A percentile compares a stretch with the other conserved stretches of the same genome.
phyloP scores from a whole-genome alignment of 2,329 filamentous ascomycete genomes.

The Fusarium circinatum region DNA sequence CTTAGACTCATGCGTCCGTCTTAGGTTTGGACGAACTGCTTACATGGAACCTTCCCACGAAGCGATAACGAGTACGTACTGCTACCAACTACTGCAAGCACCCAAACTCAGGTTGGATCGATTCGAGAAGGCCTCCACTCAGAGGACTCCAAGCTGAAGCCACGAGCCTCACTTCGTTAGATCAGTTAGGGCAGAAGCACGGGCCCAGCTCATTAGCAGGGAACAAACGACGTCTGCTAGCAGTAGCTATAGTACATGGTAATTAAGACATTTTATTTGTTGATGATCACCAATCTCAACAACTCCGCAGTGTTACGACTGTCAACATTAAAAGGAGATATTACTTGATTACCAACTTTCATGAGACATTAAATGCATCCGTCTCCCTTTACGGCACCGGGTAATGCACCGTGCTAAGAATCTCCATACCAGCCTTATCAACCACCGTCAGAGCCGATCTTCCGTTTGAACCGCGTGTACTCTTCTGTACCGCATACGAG shows the following conservation, averaged over 20 bases:
- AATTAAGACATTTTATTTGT: slow-evolving; percentile 22
- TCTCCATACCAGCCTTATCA: slow-evolving; percentile 10
- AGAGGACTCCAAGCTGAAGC: slow-evolving; percentile 28
- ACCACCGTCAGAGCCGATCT: background rate
- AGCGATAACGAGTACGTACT: slow-evolving; percentile 36
- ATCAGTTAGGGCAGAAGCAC: slow-evolving; percentile 37
- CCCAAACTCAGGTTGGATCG: background rate
- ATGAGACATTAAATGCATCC: slow-evolving; percentile 1
- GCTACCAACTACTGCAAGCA: background rate
- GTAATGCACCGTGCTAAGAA: background rate
- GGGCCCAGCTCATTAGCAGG: slow-evolving; percentile 34
- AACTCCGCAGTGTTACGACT: slow-evolving; percentile 14
- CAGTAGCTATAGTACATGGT: background rate
- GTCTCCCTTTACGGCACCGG: slow-evolving; percentile 2
- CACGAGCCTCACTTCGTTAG: slow-evolving; percentile 36
- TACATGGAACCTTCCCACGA: background rate
- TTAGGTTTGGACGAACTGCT: slow-evolving; percentile 21
- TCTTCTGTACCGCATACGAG: slow-evolving; percentile 3
- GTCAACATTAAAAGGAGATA: slow-evolving; percentile 16
- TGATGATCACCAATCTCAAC: slow-evolving; percentile 37
- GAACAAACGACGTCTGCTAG: slow-evolving; percentile 12
- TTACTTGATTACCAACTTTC: background rate
- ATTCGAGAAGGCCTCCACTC: slow-evolving; percentile 25
- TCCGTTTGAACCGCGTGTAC: background rate
- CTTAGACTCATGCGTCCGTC: slow-evolving; percentile 18